Base-by-base conservation (phyloP, 225 moss, liverwort and hornwort species). In the Sphagnum tenellum region DNA sequence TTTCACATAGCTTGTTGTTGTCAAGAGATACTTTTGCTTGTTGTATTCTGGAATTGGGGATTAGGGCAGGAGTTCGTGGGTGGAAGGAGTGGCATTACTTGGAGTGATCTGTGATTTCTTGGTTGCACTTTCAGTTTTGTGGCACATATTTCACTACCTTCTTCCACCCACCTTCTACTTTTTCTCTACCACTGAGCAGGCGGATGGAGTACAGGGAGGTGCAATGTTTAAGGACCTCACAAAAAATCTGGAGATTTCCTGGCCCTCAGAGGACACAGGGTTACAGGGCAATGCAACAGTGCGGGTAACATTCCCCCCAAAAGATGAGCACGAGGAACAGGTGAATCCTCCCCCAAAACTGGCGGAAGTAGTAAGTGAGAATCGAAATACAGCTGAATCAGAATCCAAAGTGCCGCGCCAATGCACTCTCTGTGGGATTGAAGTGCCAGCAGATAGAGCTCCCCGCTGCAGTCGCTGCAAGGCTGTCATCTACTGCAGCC, bases 381-480 rank as follows among this genome's bases (percentile, higher is more conserved):
- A 29, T 29, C 81, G 78, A 47, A 56, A 61, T 56, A 64, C 81
- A 55, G 66, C 65, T 6, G 85, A 72, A 63, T 64, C 73, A 5
- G 85, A 81, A 11, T 67, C 57, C 48, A 57, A 57, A 62, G 73
- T 85, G 7, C 72, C 81, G 5, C 81, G 85, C 45, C 85, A 81
- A 57, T 85, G 85, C 60, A 77, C 78, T 44, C 77, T 85, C 1
- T 85, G 85, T 50, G 81, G 81, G 81, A 81, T 75, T 57, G 85
- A 85, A 64, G 85, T 85, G 46, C 71, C 81, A 14, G 75, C 81
- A 4, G 85, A 78, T 47, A 70, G 78, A 44, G 85, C 85, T 29
- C 85, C 85, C 9, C 73, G 85, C 7, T 85, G 85, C 69, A 78
- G 85, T 60, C 81, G 81, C 7, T 85, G 85, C 61, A 85, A 81